phyloP scores from a whole-genome alignment of 179 eudicot genomes.

The Nepenthes alata region DNA sequence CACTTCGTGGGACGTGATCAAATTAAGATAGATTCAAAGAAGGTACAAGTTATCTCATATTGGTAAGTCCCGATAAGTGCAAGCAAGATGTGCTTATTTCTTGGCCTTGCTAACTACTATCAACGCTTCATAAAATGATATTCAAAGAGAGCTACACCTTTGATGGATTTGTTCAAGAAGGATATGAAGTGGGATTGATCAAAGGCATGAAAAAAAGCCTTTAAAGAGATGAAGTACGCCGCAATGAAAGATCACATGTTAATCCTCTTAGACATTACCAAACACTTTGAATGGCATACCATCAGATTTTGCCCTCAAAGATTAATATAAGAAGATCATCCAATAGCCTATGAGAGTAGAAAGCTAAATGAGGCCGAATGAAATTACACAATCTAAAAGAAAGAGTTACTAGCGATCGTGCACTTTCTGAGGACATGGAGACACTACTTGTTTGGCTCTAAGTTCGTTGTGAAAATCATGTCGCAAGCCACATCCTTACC shows the following conservation, averaged over 20 bases:
- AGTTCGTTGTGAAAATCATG: neutral
- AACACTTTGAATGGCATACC: constrained; percentile 5
- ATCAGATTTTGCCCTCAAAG: neutral
- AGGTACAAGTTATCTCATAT: neutral
- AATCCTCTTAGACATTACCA: neutral
- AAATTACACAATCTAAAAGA: neutral
- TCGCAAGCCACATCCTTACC: neutral
- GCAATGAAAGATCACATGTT: neutral
- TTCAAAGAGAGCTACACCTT: neutral
- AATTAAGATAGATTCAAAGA: neutral
- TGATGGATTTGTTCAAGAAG: constrained; percentile 3
- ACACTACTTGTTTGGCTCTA: constrained; percentile 1
- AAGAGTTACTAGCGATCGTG: constrained; percentile 3
- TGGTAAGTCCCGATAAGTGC: neutral
- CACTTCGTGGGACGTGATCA: neutral
- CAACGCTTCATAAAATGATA: neutral
- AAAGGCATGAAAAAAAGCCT: neutral
- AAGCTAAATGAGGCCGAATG: neutral
- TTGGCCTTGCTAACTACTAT: constrained; percentile 2
- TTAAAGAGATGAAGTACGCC: neutral
- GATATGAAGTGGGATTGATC: neutral
- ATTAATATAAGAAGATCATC: neutral
- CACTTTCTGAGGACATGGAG: neutral
- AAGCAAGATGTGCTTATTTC: neutral
- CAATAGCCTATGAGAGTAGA: neutral